Base-by-base conservation (phyloP, 768 basidiomycete species). In the Lanmaoa rubissima region DNA sequence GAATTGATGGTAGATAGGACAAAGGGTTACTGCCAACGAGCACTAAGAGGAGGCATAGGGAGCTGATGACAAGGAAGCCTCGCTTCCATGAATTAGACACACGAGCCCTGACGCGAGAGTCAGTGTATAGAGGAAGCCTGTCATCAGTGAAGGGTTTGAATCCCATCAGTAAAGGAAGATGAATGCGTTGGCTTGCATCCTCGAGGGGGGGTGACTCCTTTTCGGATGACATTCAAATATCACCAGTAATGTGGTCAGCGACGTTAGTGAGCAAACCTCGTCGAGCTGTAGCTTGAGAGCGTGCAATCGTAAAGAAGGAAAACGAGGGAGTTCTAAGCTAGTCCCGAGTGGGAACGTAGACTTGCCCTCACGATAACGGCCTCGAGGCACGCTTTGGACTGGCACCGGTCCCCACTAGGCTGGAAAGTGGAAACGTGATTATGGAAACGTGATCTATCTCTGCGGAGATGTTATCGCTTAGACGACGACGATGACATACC, bases 91-190 rank as follows among this genome's bases (percentile, higher is more conserved):
- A 49, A 32, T 17, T 53, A 36, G 43, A n/a, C 32, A 8, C 42
- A 21, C 51, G 58, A 35, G 31, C 35, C 9, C 28, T 41, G 48
- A 17, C n/a, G 8, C 6, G 42, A 26, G 58, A 34, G 35, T 48
- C 16, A 17, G 61, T 46, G 28, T 70, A 60, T 12, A 66, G 45
- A 8, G 70, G 69, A 40, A 70, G 66, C 1, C 2, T 44, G 5
- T 61, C 58, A 7, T 61, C 41, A 1, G 54, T 48, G 41, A 11
- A 19, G 16, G 45, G 0, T n/a, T 58, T 41, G 19, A 24, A n/a
- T 17, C 42, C 39, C 12, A 39, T 21, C 21, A 49, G 36, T 6
- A 21, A 39, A 43, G 47, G 26, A 45, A 61, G 5, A 38, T 16
- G 39, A 28, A 38, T 19, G 12, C 7, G 48, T 35, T 32, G 10